Conservation (phyloP, 306 rosid genomes). For the Argentina anserina region DNA sequence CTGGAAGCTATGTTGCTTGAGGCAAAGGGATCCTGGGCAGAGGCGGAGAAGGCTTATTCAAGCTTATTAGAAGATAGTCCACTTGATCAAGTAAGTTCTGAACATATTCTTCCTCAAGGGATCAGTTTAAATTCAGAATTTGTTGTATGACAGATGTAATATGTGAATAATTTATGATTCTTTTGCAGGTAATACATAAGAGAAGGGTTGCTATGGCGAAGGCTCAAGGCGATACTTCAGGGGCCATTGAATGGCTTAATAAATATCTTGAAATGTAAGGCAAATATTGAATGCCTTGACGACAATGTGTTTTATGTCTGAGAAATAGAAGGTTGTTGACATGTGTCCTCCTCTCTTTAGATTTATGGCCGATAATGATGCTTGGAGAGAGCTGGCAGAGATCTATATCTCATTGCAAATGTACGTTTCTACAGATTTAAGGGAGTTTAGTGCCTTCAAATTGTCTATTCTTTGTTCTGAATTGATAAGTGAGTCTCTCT, state of each 20-base stretch:
- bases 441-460: not conserved
- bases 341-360: conserved; percentile 46
- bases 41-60: conserved; percentile 87
- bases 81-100: conserved; percentile 73
- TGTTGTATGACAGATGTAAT: not conserved
- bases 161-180: conserved; percentile 8
- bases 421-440: conserved; percentile 29
- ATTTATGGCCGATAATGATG: conserved; percentile 99
- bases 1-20: conserved; percentile 94
- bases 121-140: not conserved
- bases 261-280: conserved; percentile 92
- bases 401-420: conserved; percentile 79
- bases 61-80: conserved; percentile 92
- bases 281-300: conserved; percentile 9
- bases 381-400: conserved; percentile 99
- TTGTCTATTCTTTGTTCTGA: conserved; percentile 10
- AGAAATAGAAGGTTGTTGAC: conserved; percentile 15
- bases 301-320: not conserved
- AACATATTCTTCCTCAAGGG: not conserved
- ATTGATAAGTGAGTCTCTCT: conserved; percentile 28
- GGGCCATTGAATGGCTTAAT: conserved; percentile 79
- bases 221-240: conserved; percentile 85
- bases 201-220: conserved; percentile 94
- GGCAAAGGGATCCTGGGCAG: conserved; percentile 95
- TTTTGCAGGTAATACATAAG: conserved; percentile 67